These are phyloP conservation scores for Flaveria robusta DNA, from an alignment of 129 eudicot species.

Conservation along the genomic window DNA sequence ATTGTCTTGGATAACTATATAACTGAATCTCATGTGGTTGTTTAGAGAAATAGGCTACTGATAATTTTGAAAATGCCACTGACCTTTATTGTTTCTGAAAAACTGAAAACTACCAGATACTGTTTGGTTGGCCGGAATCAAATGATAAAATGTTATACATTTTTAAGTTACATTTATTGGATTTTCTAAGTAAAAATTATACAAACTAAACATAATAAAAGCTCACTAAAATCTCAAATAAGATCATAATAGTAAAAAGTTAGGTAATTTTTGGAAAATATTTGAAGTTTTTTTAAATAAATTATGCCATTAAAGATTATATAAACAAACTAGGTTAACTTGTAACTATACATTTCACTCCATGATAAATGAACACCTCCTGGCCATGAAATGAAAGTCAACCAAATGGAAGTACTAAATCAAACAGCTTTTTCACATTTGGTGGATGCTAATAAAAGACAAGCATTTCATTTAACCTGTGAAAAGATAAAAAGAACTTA, in stretches of 20 bases:
- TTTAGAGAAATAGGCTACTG: neutral
- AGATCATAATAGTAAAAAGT: neutral
- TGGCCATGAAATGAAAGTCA: neutral
- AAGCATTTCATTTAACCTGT: neutral
- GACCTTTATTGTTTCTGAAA: neutral
- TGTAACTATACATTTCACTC: neutral
- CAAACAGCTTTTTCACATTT: neutral
- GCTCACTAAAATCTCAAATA: neutral
- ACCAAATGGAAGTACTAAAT: neutral
- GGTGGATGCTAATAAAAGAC: neutral
- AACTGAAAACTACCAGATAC: neutral
- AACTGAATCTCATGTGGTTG: neutral
- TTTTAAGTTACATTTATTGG: neutral
- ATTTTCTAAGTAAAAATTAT: neutral
- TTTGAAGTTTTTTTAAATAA: neutral
- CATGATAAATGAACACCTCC: neutral
- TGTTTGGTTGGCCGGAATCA: neutral
- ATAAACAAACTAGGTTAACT: neutral
- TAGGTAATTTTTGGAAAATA: neutral
- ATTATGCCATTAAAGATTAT: neutral
- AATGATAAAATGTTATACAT: neutral
- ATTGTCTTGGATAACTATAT: neutral
- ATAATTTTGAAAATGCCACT: neutral
- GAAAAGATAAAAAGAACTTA: slow-evolving; percentile 38
- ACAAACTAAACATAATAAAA: neutral